Evolutionary conservation across 1,284 basidiomycete genomes (phyloP).

Genomic region (Marasmius fiardii): DNA sequence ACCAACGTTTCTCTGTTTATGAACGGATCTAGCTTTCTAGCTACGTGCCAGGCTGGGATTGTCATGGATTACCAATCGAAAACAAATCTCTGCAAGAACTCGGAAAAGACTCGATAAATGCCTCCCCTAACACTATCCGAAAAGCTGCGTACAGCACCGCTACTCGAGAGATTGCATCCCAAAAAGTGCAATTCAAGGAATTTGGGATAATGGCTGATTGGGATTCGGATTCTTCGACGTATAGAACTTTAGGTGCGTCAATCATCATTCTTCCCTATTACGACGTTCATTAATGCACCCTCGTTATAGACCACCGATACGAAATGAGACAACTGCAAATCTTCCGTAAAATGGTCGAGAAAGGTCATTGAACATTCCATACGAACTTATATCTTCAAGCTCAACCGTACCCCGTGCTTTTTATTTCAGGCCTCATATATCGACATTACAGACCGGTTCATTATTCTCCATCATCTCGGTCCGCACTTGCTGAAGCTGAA

Average conservation of each 20-base stretch:
- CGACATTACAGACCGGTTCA: conserved; percentile 89
- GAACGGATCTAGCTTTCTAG: conserved; percentile 36
- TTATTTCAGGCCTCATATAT: conserved; percentile 86
- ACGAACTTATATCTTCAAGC: not conserved
- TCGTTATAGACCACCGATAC: conserved; percentile 69
- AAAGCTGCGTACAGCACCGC: conserved; percentile 74
- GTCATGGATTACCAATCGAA: conserved; percentile 96
- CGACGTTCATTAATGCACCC: conserved; percentile 2
- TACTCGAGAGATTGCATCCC: conserved; percentile 69
- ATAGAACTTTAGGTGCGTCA: conserved; percentile 79
- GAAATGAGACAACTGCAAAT: conserved; percentile 87
- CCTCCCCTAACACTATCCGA: conserved; percentile 68
- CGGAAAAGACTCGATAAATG: conserved; percentile 51
- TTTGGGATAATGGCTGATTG: conserved; percentile 96
- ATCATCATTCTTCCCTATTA: conserved; percentile 7
- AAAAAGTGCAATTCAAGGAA: conserved; percentile 78
- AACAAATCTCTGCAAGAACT: conserved; percentile 83
- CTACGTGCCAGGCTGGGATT: conserved; percentile 97
- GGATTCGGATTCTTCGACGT: conserved; percentile 68
- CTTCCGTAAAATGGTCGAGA: conserved; percentile 87
- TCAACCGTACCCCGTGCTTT: not conserved
- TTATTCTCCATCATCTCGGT: conserved; percentile 93
- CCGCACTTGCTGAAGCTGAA: conserved; percentile 95
- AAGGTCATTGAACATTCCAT: conserved; percentile 45
- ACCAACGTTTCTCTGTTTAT: conserved; percentile 1